Evolutionary conservation across 2,329 filamentous ascomycete genomes (phyloP).

Genomic region (Trichophyton schoenleinii): DNA sequence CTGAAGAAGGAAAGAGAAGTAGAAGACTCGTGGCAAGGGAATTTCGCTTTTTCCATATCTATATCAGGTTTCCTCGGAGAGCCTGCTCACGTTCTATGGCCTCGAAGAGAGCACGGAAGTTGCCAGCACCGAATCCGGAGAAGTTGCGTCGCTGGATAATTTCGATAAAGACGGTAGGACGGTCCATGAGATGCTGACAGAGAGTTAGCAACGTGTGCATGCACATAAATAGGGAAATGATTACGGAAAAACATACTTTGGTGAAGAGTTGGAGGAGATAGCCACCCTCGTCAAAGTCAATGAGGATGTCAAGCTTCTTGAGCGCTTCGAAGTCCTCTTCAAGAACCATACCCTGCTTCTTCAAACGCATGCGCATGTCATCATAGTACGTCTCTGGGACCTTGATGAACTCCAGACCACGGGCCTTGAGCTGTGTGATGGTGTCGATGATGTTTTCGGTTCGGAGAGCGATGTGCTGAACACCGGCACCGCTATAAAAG

Average conservation of each 20-base stretch:
- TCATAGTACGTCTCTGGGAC: conserved; percentile 81
- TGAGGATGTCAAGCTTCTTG: conserved; percentile 68
- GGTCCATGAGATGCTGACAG: conserved; percentile 68
- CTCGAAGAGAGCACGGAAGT: conserved; percentile 91
- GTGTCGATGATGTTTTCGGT: conserved; percentile 67
- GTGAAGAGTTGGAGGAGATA: conserved; percentile 69
- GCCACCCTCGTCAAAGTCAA: conserved; percentile 88
- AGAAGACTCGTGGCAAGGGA: not conserved
- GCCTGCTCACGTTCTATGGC: conserved; percentile 91
- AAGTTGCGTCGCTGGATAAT: conserved; percentile 90
- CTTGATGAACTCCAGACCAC: conserved; percentile 84
- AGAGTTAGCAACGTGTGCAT: not conserved
- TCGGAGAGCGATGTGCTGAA: conserved; percentile 84
- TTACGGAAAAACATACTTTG: conserved; percentile 35
- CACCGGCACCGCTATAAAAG: conserved; percentile 79
- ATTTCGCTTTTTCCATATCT: conserved; percentile 3
- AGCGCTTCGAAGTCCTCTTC: conserved; percentile 81
- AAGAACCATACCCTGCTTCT: conserved; percentile 47
- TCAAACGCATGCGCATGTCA: conserved; percentile 60
- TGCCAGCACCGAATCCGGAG: conserved; percentile 83
- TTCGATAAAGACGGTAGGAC: conserved; percentile 90
- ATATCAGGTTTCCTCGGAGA: conserved; percentile 61
- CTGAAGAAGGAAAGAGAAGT: not conserved
- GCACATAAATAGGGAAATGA: not conserved
- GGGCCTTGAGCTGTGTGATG: conserved; percentile 66